Conservation (phyloP, 192 early-diverging fungal genomes). For the Obelidium mucronatum region DNA sequence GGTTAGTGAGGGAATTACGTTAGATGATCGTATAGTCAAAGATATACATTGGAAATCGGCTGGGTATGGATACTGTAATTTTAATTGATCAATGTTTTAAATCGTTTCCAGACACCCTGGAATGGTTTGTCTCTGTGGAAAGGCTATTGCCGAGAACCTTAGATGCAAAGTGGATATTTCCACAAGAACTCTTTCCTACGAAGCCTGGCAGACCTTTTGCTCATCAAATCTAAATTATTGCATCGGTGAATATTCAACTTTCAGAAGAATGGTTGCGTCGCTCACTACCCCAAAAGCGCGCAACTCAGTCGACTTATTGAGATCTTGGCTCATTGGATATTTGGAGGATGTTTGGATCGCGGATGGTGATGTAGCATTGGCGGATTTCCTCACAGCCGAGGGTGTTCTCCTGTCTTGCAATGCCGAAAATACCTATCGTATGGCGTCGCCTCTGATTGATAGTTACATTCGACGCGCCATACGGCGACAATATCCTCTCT, state of each 20-base stretch:
- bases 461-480: background rate
- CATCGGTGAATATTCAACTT: background rate
- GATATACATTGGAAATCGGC: background rate
- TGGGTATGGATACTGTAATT: background rate
- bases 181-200: background rate
- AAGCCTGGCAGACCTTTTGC: background rate
- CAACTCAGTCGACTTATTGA: background rate
- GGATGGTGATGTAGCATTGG: background rate
- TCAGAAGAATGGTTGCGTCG: background rate
- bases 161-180: background rate
- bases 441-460: background rate
- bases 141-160: background rate
- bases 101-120: background rate
- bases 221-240: background rate
- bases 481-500: background rate
- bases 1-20: background rate
- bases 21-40: background rate
- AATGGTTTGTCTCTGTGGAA: background rate
- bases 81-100: no score
- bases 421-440: background rate
- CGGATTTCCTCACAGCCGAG: background rate
- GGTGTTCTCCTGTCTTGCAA: background rate
- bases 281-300: background rate
- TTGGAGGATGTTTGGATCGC: background rate
- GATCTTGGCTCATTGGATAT: background rate